Base-by-base conservation (phyloP, 2,329 filamentous ascomycete species). In the Dactylellina haptotyla region DNA sequence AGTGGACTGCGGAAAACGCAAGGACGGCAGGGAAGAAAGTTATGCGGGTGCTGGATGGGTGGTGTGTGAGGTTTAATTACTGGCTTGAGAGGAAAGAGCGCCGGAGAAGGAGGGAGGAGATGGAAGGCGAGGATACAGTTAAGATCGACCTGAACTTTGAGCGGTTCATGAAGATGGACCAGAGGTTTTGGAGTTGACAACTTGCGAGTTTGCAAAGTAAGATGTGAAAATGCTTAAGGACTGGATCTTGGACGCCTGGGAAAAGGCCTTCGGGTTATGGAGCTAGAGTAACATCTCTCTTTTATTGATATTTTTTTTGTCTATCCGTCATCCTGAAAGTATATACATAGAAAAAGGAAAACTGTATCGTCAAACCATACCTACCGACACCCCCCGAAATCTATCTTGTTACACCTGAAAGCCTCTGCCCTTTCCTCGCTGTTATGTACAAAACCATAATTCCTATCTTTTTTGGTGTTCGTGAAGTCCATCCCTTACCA, bases 401-500 rank as follows among this genome's bases (percentile, higher is more conserved):
- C 61, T 56, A 65, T 65, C 61, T 12, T 48, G 14, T 45, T 39
- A 39, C 28, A 34, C 28, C 48, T 10, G 12, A 34, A 30, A 48
- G 32, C 32, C 10, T 28, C 48, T 26, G 23, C 23, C 3, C n/a
- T 59, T 46, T 26, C 26, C 23, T 25, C 46, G 16, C 25, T 37
- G 34, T 63, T 59, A 67, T 67, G 53, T 58, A 58, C 53, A 58
- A 20, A 34, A 28, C n/a, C n/a, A n/a, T n/a, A n/a, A 48, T 28
- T 39, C 28, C 25, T 41, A 28, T 26, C 25, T 43, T 34, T 23
- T 9, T 45, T 20, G 9, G 16, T 20, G 41, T 18, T 10, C 41
- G 18, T 20, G n/a, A 16, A 9, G n/a, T n/a, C n/a, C 26, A 39
- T n/a, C 2, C 41, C 39, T 16, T 10, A 23, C 53, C 51, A 56